A percentile compares a stretch with the other conserved stretches of the same genome.
Conservation (phyloP, 139 green algal genomes). For the Chlorella ohadii region DNA sequence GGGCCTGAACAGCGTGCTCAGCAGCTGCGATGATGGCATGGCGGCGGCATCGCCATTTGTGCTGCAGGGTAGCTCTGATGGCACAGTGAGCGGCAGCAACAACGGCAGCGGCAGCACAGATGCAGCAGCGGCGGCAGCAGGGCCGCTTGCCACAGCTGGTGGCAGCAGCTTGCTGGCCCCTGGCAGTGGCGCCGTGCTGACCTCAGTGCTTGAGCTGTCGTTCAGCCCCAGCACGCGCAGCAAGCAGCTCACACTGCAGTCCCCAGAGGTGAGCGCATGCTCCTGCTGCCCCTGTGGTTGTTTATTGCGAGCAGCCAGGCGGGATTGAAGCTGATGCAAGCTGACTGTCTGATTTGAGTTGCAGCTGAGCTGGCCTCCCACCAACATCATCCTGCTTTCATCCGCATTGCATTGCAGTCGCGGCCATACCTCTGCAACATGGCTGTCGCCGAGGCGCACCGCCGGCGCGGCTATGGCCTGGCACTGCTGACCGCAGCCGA, state of each 20-base stretch:
- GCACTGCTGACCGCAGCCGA: constrained; percentile 64
- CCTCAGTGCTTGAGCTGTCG: constrained; percentile 61
- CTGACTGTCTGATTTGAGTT: too few species aligned
- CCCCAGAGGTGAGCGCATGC: constrained; percentile 32
- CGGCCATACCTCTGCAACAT: constrained; percentile 83
- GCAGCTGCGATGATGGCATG: too few species aligned
- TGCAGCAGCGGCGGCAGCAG: not conserved
- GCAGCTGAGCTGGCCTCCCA: too few species aligned
- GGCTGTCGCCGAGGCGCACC: constrained; percentile 48
- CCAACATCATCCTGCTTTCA: too few species aligned
- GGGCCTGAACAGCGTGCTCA: too few species aligned
- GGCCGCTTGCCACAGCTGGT: not conserved
- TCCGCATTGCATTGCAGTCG: constrained; percentile 38
- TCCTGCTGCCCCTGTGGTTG: not conserved
- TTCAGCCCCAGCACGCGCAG: constrained; percentile 55
- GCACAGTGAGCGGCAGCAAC: not conserved
- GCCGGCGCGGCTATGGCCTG: constrained; percentile 57
- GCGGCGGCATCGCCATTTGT: too few species aligned
- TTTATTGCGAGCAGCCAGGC: too few species aligned
- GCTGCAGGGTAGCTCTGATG: too few species aligned
- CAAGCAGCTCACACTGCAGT: constrained; percentile 60
- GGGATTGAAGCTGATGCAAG: not conserved
- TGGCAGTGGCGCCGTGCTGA: constrained; percentile 24
- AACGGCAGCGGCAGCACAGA: not conserved
- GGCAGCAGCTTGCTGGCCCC: not conserved